Conservation (phyloP, 2,329 filamentous ascomycete species). For the Exophiala viscosa region DNA sequence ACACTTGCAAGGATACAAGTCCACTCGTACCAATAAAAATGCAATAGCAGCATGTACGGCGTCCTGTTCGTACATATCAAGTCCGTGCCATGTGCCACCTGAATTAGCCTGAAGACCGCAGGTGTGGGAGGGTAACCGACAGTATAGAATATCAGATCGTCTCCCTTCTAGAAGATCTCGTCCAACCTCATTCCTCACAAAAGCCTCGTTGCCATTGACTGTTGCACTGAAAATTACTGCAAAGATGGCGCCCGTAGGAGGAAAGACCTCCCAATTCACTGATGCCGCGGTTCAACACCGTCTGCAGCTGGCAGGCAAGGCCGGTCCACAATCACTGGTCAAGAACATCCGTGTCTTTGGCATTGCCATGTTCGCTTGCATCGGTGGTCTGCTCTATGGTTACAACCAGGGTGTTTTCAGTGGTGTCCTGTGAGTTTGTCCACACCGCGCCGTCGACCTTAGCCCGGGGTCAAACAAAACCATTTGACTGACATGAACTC, state of each 20-base stretch:
- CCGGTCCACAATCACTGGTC: slow-evolving; percentile 49
- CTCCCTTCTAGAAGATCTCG: background rate
- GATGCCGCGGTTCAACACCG: slow-evolving; percentile 31
- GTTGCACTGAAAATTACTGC: slow-evolving; percentile 3
- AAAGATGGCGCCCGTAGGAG: slow-evolving; percentile 19
- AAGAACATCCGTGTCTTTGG: slow-evolving; percentile 53
- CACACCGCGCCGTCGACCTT: too few relatives aligned
- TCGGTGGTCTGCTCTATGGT: slow-evolving; percentile 58
- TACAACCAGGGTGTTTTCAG: slow-evolving; percentile 76
- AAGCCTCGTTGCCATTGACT: background rate
- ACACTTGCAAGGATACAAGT: background rate
- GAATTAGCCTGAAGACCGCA: slow-evolving; percentile 19
- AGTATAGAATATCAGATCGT: background rate
- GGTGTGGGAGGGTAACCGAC: background rate
- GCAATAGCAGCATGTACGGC: background rate
- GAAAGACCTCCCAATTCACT: slow-evolving; percentile 22
- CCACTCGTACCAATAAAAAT: background rate
- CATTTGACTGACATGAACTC: slow-evolving; percentile 34
- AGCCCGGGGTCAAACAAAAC: too few relatives aligned
- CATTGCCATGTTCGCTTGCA: slow-evolving; percentile 53
- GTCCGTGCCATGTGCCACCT: background rate
- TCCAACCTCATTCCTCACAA: background rate
- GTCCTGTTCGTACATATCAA: background rate
- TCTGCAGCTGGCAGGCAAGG: slow-evolving; percentile 35
- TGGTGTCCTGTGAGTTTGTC: slow-evolving; percentile 58